Base-by-base conservation (phyloP, 2,329 filamentous ascomycete genomes). In the Rugonectria rugulosa region DNA sequence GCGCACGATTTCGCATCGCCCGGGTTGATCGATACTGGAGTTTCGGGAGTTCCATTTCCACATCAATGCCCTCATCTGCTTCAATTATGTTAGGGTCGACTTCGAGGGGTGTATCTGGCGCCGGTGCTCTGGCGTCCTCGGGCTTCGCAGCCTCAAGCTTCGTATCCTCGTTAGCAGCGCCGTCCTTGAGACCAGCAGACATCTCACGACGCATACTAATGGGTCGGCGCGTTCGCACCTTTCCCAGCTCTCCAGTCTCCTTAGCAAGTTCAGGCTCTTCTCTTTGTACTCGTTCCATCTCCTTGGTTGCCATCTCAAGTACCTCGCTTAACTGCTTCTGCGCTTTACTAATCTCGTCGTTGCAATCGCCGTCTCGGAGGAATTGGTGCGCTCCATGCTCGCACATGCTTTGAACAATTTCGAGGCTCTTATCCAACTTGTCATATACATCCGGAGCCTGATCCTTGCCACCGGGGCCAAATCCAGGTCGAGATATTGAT, bases 371-470 rank as follows among this genome's bases (percentile, higher is more conserved):
- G 48, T 92, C 89, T 20, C 93, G 86, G n/a, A 97, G 79, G 58
- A 95, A 92, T 68, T 96, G 91, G 69, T 96, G 92, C 0, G 93
- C 93, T 3, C 90, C 93, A 49, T 88, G 87, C 75, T 97, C 93
- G 70, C 91, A 96, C 65, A 92, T 84, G 52, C 82, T 83, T 71
- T 97, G 92, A 5, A 91, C 89, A 60, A 85, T 84, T 69, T 97
- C 92, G 21, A 97, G 79, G 1, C 85, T 84, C 69, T 89, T 90
- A 70, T 97, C 92, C 1, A 92, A 81, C 38, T 85, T 80, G 61
- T 96, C 91, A 68, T 89, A 92, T 1, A 85, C 78, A 59, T 86
- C 84, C 1, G 69, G 60, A 9, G 62, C 49, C 45, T 68, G 63
- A 7, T 69, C 63, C 11, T 60, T 60, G 29, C 62, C 60, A 29